Base-by-base conservation (phyloP, 768 basidiomycete species). In the Filobasidium floriforme region DNA sequence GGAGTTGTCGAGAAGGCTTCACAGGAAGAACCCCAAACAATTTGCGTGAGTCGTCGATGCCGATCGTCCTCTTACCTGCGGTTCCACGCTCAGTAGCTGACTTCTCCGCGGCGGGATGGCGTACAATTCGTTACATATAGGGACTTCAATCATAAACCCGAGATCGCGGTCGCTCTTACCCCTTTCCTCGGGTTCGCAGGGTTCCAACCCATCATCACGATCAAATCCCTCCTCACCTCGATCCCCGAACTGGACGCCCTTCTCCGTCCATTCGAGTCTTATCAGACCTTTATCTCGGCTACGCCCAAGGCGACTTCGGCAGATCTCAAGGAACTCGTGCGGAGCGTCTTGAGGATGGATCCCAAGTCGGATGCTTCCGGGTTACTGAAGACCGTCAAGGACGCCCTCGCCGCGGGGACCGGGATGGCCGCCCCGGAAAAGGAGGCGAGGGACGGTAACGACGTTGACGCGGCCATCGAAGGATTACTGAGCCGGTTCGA, bases 101-200 rank as follows among this genome's bases (percentile, higher is more conserved):
- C 15, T 4, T 66, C 26, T 46, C 24, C 10, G 29, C 43, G 41
- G 7, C 3, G 49, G 26, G 26, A 28, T 43, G 40, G 6, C 32
- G 29, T 15, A 51, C 18, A 59, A 71, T 64, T 7, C 59, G 10
- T 26, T n/a, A n/a, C 15, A 32, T 19, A n/a, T 29, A 55, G 49
- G 1, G 69, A 69, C 67, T 65, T 63, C n/a, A 76, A 76, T 62
- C 75, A 76, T 62, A 76, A 76, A 66, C 75, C 75, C 43, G 75
- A 76, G 51, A 76, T 76, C 52, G 91, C 92, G 12, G 82, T 97
- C 32, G 94, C 94, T 0, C 78, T 98, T 63, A 92, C 92, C 0
- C 84, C 87, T 7, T 98, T 98, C 81, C 81, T 81, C 52, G 94
- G 89, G 1, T 81, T 98, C 72, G 96, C 92, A 73, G 92, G 92